Conservation (phyloP, 371 early-diverging fungal genomes). For the Actinomortierella wolfii region DNA sequence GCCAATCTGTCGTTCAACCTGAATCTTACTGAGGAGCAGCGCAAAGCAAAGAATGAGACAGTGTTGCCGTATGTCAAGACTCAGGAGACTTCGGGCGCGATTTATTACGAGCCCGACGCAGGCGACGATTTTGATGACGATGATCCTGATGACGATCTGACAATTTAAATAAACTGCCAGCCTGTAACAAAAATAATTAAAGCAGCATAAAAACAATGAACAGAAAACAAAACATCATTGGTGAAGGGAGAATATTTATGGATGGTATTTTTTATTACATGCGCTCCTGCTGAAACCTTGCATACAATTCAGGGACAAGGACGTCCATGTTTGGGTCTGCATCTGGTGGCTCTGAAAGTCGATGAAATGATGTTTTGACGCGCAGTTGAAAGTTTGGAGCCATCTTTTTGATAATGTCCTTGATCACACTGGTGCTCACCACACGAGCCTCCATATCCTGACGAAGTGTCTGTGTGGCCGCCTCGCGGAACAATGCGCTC, state of each 20-base stretch:
- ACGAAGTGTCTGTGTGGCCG: conserved; percentile 47
- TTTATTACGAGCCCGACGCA: conserved; percentile 74
- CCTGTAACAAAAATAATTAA: too few relatives aligned
- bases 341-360: not conserved
- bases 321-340: conserved; percentile 8
- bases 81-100: conserved; percentile 57
- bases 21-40: conserved; percentile 82
- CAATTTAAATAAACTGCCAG: too few relatives aligned
- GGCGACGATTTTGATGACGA: conserved; percentile 84
- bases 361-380: not conserved
- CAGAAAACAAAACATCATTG: too few relatives aligned
- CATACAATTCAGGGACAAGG: conserved; percentile 18
- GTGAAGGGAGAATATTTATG: too few relatives aligned
- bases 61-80: conserved; percentile 83
- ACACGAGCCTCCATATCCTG: conserved; percentile 8
- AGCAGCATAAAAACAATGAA: too few relatives aligned
- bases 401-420: conserved; percentile 14
- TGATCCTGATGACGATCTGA: conserved; percentile 83
- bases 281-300: conserved; percentile 30
- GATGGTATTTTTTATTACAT: too few relatives aligned
- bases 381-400: conserved; percentile 15
- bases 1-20: conserved; percentile 85
- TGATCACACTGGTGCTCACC: conserved; percentile 17
- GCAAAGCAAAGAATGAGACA: conserved; percentile 72
- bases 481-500: conserved; percentile 46